Evolutionary conservation across 2,329 filamentous ascomycete species (phyloP), one percentile per base, ranked within the genome.

Genomic region (Hypoxylon sp.): DNA sequence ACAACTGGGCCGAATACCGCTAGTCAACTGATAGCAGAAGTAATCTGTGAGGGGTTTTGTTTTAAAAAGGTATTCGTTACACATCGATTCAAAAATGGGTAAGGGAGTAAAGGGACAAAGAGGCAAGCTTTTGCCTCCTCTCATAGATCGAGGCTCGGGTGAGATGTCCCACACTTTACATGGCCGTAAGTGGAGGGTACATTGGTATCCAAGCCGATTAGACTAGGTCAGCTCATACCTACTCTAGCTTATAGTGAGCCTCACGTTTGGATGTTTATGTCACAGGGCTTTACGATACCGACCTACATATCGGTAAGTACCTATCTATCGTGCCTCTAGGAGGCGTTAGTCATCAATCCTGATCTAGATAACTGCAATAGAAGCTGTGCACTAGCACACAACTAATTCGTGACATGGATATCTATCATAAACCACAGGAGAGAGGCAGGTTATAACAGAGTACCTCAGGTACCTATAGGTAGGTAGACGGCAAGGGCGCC

Each of bases 21-120:
- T 38, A 60, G 65, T 70, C 70, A 72, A 69, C 64, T 70, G 63
- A 67, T 67, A 49, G 41, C 45, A 61, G 46, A 49, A 65, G 57
- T 13, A 59, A 65, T 57, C 25, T 59, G 60, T 32, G 66, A 62
- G 60, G 46, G 48, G 21, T 43, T 45, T 38, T 69, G 41, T 52
- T 51, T 51, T 52, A 55, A 63, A 68, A 51, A 58, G 59, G 55
- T 61, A 67, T 68, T 67, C 63, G 59, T 68, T 72, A 68, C 63
- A 69, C 50, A 60, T 63, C 61, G 48, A 53, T 60, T 43, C 56
- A n/a, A 34, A 50, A 49, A 63, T 67, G 69, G 65, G 65, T 61
- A 49, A 63, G 6, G 6, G 28, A 30, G 32, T 51, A 51, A 48
- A 46, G 46, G 58, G 50, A 63, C 58, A 66, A 69, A 73, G 55